These are phyloP conservation scores for Prunus fruticosa DNA, from an alignment of 306 rosid genomes.

Conservation along the genomic window DNA sequence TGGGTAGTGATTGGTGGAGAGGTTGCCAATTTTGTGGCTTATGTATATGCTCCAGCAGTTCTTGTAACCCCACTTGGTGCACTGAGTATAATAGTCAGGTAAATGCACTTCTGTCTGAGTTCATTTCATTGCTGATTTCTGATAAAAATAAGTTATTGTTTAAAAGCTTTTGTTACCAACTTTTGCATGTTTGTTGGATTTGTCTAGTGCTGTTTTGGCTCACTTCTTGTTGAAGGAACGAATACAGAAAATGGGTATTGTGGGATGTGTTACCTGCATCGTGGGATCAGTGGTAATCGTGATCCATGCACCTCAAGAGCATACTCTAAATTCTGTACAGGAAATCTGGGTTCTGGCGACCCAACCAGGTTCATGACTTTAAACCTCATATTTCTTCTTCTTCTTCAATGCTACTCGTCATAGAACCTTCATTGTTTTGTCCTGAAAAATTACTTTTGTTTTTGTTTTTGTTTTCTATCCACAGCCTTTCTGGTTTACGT, in stretches of 20 bases:
- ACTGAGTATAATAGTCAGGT: slow-evolving; percentile 91
- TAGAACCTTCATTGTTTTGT: not conserved
- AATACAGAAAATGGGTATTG: slow-evolving; percentile 74
- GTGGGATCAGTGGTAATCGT: slow-evolving; percentile 90
- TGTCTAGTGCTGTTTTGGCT: slow-evolving; percentile 79
- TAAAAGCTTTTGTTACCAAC: slow-evolving; percentile 9
- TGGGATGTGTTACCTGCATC: slow-evolving; percentile 84
- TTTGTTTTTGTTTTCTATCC: slow-evolving; percentile 16
- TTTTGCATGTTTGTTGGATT: slow-evolving; percentile 23
- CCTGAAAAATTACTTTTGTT: slow-evolving; percentile 6
- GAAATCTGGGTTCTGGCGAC: slow-evolving; percentile 88
- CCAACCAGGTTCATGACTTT: slow-evolving; percentile 61
- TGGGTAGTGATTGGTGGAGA: slow-evolving; percentile 85
- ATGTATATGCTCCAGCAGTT: slow-evolving; percentile 92
- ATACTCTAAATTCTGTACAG: slow-evolving; percentile 59
- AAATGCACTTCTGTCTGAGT: slow-evolving; percentile 8
- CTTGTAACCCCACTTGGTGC: slow-evolving; percentile 98
- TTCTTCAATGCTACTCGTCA: not conserved
- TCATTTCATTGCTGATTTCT: slow-evolving; percentile 3
- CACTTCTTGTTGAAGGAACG: slow-evolving; percentile 83
- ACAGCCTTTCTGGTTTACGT: slow-evolving; percentile 69
- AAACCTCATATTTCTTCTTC: not conserved
- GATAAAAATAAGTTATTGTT: not conserved
- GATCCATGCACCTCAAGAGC: slow-evolving; percentile 95
- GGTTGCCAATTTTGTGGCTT: slow-evolving; percentile 88